Conservation (phyloP, 306 rosid species). For the Cucurbita maxima region DNA sequence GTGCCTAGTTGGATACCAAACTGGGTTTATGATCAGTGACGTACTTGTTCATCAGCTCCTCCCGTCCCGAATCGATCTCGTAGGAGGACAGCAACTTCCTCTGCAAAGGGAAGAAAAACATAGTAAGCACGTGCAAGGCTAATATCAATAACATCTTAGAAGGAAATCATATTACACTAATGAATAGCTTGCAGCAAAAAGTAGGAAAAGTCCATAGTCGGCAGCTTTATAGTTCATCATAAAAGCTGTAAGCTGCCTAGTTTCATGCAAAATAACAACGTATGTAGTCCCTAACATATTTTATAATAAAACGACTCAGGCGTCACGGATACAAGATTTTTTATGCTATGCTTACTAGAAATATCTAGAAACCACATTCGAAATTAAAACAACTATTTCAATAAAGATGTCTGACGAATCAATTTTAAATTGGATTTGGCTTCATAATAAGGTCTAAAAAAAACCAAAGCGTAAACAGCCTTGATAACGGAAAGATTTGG, state of each 20-base stretch:
- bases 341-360: not conserved
- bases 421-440: not conserved
- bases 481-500: too few species aligned
- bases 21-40: slow-evolving; percentile 7
- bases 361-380: not conserved
- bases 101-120: slow-evolving; percentile 16
- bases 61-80: slow-evolving; percentile 36
- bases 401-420: not conserved
- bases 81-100: slow-evolving; percentile 57
- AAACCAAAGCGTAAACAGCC: too few species aligned
- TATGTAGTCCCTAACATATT: too few species aligned
- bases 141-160: not conserved
- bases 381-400: not conserved
- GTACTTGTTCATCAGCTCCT: too few species aligned
- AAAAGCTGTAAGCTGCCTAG: not conserved
- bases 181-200: not conserved
- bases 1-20: not conserved
- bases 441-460: not conserved
- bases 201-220: not conserved
- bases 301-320: not conserved
- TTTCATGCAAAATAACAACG: not conserved
- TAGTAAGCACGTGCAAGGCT: not conserved
- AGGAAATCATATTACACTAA: not conserved
- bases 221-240: not conserved
- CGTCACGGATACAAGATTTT: not conserved